phyloP scores from a whole-genome alignment of 257 asterid genomes.

The Gardenia jasminoides region DNA sequence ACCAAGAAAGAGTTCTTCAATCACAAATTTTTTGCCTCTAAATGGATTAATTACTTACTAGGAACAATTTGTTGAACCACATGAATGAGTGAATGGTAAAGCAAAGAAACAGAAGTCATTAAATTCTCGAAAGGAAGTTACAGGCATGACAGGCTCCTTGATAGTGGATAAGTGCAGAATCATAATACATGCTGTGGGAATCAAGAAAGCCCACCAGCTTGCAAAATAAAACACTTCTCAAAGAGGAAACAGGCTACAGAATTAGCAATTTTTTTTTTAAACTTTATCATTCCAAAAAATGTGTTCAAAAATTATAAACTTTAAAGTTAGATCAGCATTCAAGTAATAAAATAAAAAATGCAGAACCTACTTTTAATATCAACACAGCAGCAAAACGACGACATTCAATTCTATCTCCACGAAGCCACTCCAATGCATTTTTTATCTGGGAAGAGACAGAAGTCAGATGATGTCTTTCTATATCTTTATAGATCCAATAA shows the following conservation, averaged over 20 bases:
- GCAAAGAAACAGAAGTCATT: not conserved
- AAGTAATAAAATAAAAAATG: conserved; percentile 9
- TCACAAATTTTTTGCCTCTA: not conserved
- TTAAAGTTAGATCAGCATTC: not conserved
- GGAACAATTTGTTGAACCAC: not conserved
- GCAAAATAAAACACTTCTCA: not conserved
- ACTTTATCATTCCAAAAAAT: not conserved
- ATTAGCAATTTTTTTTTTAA: not conserved
- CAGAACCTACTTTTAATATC: conserved; percentile 71
- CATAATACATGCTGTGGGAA: not conserved
- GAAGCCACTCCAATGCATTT: conserved; percentile 93
- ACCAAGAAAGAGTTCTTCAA: not conserved
- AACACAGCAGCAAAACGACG: conserved; percentile 96
- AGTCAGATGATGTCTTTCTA: conserved; percentile 19
- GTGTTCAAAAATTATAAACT: not conserved
- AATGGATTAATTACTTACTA: not conserved
- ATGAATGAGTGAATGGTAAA: not conserved
- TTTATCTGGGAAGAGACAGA: conserved; percentile 58
- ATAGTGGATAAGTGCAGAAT: not conserved
- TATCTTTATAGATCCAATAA: conserved; percentile 1
- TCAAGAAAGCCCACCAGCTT: not conserved
- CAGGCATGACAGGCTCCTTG: not conserved
- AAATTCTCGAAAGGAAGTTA: not conserved
- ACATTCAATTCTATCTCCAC: conserved; percentile 87
- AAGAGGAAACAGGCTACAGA: not conserved